Evolutionary conservation across 75 land plant species (phyloP).

Genomic region (Pinus taeda): DNA sequence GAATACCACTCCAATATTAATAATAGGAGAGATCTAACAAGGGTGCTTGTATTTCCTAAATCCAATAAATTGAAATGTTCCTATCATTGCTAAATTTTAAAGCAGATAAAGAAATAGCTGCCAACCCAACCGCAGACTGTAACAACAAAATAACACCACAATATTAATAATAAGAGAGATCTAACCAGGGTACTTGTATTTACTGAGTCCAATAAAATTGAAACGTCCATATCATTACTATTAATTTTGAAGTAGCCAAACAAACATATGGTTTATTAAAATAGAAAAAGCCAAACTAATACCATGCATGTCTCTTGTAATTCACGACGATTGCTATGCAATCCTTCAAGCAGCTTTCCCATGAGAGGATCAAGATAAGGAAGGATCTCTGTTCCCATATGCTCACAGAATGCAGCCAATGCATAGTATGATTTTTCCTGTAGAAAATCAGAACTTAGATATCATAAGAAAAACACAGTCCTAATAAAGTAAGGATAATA

Average conservation of each 20-base stretch:
- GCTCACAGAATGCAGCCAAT: slow-evolving; percentile 96
- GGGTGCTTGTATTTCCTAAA: not conserved
- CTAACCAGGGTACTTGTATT: not conserved
- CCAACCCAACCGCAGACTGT: slow-evolving; percentile 97
- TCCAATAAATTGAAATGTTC: not conserved
- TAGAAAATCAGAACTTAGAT: slow-evolving; percentile 7
- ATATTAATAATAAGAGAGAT: not conserved
- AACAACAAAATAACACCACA: slow-evolving; percentile 10
- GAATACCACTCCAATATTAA: not conserved
- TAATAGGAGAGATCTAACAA: not conserved
- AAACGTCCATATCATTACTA: not conserved
- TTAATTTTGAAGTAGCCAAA: not conserved
- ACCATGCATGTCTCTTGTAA: slow-evolving; percentile 99
- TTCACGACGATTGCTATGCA: slow-evolving; percentile 74
- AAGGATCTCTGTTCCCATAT: slow-evolving; percentile 87
- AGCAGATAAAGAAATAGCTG: slow-evolving; percentile 27
- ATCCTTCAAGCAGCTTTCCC: slow-evolving; percentile 72
- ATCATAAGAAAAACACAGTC: not conserved
- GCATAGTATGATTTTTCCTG: slow-evolving; percentile 99
- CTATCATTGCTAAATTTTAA: not conserved
- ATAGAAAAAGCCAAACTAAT: not conserved
- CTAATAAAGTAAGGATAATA: not conserved
- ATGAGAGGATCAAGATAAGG: slow-evolving; percentile 88
- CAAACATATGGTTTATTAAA: not conserved
- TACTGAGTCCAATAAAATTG: not conserved